Base-by-base conservation (phyloP, 352 stramenopile genomes). In the Pythium monospermum region DNA sequence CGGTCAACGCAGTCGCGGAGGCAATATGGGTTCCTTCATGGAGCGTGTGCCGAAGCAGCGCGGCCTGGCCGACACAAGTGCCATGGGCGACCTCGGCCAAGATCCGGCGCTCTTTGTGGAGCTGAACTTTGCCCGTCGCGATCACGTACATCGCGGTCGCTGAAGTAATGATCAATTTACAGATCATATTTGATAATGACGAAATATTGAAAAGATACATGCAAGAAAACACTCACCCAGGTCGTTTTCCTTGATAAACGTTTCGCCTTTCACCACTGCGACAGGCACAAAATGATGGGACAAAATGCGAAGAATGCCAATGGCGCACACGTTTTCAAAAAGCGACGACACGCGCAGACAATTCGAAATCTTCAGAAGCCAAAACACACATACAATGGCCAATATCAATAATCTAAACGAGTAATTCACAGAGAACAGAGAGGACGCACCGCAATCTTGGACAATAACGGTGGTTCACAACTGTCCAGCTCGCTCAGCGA, bases 121-220 rank as follows among this genome's bases (percentile, higher is more conserved):
- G 69, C 48, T 94, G 80, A 22, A 94, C 76, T 2, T 64, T 76
- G 2, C 83, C 83, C 7, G 58, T 61, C 2, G 83, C 83, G 45
- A 94, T 70, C 8, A 91, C 71, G 36, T 79, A 91, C 83, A 94
- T 91, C 2, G 78, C 68, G 16, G 69, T 78, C 42, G 83, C 83
- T 94, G 52, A 4, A 31, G 31, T 11, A 53, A 21, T 1, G 12
- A 30, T 4, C 36, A 13, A 45, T 40, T 4, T 6, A 46, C 8
- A 41, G 36, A n/a, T 10, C 25, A 37, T 51, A n/a, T n/a, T n/a
- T n/a, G n/a, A n/a, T n/a, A n/a, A n/a, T n/a, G n/a, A n/a, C n/a
- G n/a, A n/a, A n/a, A n/a, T n/a, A n/a, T n/a, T n/a, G n/a, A n/a
- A n/a, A n/a, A n/a, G n/a, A n/a, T n/a, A n/a, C n/a, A n/a, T n/a